Evolutionary conservation across 2,329 filamentous ascomycete genomes (phyloP).

Genomic region (Erysiphe pulchra): DNA sequence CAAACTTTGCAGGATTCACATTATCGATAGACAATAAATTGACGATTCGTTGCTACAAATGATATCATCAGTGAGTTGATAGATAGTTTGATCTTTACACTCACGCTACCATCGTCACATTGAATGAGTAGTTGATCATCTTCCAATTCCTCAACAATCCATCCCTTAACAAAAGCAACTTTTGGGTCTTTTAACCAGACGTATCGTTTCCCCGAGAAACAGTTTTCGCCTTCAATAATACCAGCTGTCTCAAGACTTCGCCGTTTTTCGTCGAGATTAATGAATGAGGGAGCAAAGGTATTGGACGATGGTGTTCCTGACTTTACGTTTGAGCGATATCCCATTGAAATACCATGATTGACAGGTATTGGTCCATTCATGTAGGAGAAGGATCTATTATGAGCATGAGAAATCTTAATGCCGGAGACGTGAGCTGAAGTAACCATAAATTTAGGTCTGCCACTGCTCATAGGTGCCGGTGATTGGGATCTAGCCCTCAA

Average conservation of each 20-base stretch:
- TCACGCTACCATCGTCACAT: slow-evolving; percentile 72
- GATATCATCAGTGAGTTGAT: neutral
- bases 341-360: slow-evolving; percentile 9
- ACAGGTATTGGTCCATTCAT: slow-evolving; percentile 16
- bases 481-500: slow-evolving; percentile 42
- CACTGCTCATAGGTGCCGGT: slow-evolving; percentile 25
- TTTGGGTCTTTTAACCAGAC: slow-evolving; percentile 85
- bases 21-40: slow-evolving; percentile 80
- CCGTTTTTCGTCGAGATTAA: slow-evolving; percentile 60
- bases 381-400: slow-evolving; percentile 37
- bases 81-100: slow-evolving; percentile 14
- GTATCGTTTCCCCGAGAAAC: slow-evolving; percentile 96
- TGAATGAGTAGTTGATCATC: slow-evolving; percentile 55
- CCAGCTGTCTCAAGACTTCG: slow-evolving; percentile 27
- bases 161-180: slow-evolving; percentile 73
- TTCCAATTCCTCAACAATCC: slow-evolving; percentile 61
- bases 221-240: slow-evolving; percentile 87
- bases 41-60: slow-evolving; percentile 55
- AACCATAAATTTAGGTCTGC: slow-evolving; percentile 50
- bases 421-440: slow-evolving; percentile 19
- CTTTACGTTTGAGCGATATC: slow-evolving; percentile 34
- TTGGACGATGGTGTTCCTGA: slow-evolving; percentile 37
- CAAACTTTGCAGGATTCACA: slow-evolving; percentile 97
- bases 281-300: slow-evolving; percentile 91
- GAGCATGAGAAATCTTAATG: slow-evolving; percentile 19